Percentiles rank a stretch among this genome's conserved stretches.
Conservation (phyloP, 106 monocot species). For the Triglochin maritima region DNA sequence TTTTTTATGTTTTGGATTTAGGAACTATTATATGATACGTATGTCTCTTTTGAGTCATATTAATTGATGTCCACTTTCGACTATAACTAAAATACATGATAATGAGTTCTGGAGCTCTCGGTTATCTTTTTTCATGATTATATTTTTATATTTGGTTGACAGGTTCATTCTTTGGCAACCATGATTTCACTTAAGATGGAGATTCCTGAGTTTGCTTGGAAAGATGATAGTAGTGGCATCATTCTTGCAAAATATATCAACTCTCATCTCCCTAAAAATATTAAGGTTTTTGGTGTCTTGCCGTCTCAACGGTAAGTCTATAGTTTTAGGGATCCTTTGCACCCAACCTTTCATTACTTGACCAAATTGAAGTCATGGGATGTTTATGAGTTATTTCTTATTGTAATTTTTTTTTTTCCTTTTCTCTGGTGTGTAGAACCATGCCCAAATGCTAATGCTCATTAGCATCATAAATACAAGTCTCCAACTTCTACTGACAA, state of each 20-base stretch:
- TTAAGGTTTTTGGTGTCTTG: slow-evolving; percentile 85
- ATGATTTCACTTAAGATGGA: slow-evolving; percentile 94
- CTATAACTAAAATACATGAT: not conserved
- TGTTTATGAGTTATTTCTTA: no score
- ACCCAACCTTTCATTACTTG: not conserved
- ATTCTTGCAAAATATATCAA: slow-evolving; percentile 70
- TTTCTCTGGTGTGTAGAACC: no score
- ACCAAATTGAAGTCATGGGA: no score
- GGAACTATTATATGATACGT: no score
- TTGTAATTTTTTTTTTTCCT: no score
- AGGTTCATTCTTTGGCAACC: slow-evolving; percentile 98
- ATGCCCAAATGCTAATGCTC: no score
- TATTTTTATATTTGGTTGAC: not conserved
- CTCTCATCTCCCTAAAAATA: slow-evolving; percentile 54
- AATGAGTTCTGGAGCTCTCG: not conserved
- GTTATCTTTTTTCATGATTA: not conserved
- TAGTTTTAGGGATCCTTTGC: not conserved
- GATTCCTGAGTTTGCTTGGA: slow-evolving; percentile 86
- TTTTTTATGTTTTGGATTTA: no score
- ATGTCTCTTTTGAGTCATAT: not conserved
- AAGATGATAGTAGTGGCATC: slow-evolving; percentile 57
- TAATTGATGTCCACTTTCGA: not conserved
- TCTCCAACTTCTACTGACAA: no score
- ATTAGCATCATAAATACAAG: no score
- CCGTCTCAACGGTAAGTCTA: slow-evolving; percentile 65